phyloP scores from a whole-genome alignment of 2,329 filamentous ascomycete species.

The Colletotrichum falcatum region DNA sequence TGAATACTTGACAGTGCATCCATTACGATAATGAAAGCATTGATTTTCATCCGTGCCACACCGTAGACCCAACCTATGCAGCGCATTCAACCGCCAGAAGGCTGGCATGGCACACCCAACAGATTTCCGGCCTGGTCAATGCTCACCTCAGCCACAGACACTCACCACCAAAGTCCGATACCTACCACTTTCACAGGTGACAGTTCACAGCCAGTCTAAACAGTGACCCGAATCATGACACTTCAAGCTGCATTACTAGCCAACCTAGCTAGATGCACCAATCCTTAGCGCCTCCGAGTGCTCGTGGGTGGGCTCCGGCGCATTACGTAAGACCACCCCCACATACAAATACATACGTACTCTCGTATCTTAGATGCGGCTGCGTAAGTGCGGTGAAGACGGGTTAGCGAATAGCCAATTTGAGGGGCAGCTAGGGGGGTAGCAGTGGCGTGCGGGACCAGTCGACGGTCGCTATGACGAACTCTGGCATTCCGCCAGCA shows the following conservation, averaged over 20 bases:
- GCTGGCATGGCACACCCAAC: not conserved
- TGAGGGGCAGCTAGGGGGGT: slow-evolving; percentile 37
- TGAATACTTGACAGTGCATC: not conserved
- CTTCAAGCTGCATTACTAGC: not conserved
- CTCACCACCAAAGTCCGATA: slow-evolving; percentile 4
- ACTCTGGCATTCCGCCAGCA: slow-evolving; percentile 37
- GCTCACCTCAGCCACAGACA: not conserved
- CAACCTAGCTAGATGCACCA: slow-evolving; percentile 17
- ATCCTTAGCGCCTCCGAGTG: slow-evolving; percentile 22
- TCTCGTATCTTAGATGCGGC: slow-evolving; percentile 26
- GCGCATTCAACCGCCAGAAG: not conserved
- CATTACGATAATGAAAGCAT: slow-evolving; percentile 1
- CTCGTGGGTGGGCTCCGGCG: slow-evolving; percentile 4
- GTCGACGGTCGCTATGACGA: slow-evolving; percentile 41
- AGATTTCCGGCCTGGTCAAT: not conserved
- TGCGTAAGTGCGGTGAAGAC: slow-evolving; percentile 38
- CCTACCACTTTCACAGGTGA: no score
- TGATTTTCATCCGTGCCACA: not conserved
- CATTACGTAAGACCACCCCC: slow-evolving; percentile 29
- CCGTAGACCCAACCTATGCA: slow-evolving; percentile 13
- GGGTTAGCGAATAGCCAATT: slow-evolving; percentile 12
- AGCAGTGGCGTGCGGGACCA: slow-evolving; percentile 28
- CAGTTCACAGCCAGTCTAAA: slow-evolving; percentile 1
- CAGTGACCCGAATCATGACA: slow-evolving; percentile 5
- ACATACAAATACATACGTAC: slow-evolving; percentile 23